Base-by-base conservation (phyloP, 2,329 filamentous ascomycete species). In the Orbilia brochopaga region DNA sequence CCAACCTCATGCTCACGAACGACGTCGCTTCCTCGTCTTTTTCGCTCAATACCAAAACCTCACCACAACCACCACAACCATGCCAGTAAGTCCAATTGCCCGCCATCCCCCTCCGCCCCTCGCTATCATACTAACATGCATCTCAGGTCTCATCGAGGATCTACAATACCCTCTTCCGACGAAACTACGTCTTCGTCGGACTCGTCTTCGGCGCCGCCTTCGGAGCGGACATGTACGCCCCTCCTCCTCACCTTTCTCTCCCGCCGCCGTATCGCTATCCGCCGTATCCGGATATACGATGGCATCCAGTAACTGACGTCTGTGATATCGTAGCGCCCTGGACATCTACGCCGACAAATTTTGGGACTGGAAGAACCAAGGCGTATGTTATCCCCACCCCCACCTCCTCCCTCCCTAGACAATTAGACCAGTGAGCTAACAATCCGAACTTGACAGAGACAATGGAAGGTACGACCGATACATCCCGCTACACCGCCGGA, bases 361-460 rank as follows among this genome's bases (percentile, higher is more conserved):
- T 80, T 99, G 94, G 94, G 91, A 99, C 81, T 85, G 82, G 80
- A 82, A 92, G 80, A 99, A 99, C 87, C 86, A 85, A 78, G 94
- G 94, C 78, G 93, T 97, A 91, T 79, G 90, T 88, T 52, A n/a
- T n/a, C n/a, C n/a, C n/a, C n/a, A n/a, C 21, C 32, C 57, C 7
- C 27, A 7, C n/a, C 11, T 15, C 23, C 57, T n/a, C 17, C 11
- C 24, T 52, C 44, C 58, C 17, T 15, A 13, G 53, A 48, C 46
- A 44, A 21, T 15, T 13, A 37, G 32, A 42, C 8, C 23, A 40
- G 13, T 4, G 44, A 64, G 53, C 67, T 59, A 69, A 58, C 44
- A 19, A 23, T 30, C 32, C 8, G 17, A 11, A 46, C 13, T 42
- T 13, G n/a, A 66, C 51, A 75, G 40, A 72, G 75, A 54, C 75